Evolutionary conservation across 495 filamentous ascomycete species (phyloP).

Genomic region (Penicillium parvum): DNA sequence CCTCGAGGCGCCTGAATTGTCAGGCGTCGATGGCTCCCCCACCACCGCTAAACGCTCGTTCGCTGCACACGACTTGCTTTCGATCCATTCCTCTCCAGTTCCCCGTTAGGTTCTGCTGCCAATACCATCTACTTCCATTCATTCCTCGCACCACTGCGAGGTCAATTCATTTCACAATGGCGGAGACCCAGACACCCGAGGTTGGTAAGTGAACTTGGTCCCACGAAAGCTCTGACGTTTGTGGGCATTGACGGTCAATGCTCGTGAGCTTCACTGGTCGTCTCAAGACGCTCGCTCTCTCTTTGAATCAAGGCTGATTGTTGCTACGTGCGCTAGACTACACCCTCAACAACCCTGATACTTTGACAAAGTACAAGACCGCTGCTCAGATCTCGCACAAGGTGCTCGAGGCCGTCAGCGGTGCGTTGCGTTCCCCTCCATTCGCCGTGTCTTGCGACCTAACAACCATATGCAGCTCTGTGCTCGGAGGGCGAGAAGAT

Average conservation of each 20-base stretch:
- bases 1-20: constrained; percentile 7
- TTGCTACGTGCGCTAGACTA: constrained; percentile 60
- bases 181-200: constrained; percentile 39
- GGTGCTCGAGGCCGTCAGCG: constrained; percentile 79
- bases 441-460: constrained; percentile 8
- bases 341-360: constrained; percentile 92
- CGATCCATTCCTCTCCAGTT: constrained; percentile 24
- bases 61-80: constrained; percentile 35
- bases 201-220: constrained; percentile 39
- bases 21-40: constrained; percentile 14
- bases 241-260: constrained; percentile 26
- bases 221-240: constrained; percentile 40
- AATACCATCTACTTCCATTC: constrained; percentile 13
- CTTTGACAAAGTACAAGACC: constrained; percentile 97
- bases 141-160: constrained; percentile 23
- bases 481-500: constrained; percentile 87
- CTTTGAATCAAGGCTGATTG: constrained; percentile 1
- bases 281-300: neutral
- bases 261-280: constrained; percentile 11
- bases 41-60: constrained; percentile 25
- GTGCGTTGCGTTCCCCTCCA: constrained; percentile 31
- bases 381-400: constrained; percentile 92
- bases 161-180: constrained; percentile 37
- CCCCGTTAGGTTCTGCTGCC: constrained; percentile 19
- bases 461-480: constrained; percentile 49